phyloP scores from a whole-genome alignment of 164 flowering plant genomes.

The Malania oleifera region DNA sequence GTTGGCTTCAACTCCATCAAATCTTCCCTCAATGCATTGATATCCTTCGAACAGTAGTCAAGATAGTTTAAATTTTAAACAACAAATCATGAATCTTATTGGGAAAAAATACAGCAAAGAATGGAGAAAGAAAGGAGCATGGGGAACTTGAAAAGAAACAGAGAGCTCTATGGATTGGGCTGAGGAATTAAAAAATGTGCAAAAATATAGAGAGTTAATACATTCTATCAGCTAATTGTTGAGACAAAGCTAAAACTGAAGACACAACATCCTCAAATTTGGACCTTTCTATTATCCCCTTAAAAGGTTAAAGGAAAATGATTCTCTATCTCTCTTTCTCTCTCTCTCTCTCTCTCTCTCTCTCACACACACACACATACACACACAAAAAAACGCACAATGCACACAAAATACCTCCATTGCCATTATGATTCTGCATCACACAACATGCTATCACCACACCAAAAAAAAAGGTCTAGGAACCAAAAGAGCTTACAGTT shows the following conservation, averaged over 20 bases:
- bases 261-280: not conserved
- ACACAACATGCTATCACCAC: too few relatives aligned
- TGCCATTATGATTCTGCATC: too few relatives aligned
- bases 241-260: too few relatives aligned
- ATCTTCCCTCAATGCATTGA: constrained; percentile 74
- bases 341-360: too few relatives aligned
- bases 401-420: too few relatives aligned
- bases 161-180: not conserved
- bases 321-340: too few relatives aligned
- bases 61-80: not conserved
- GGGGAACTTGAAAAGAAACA: not conserved
- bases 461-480: too few relatives aligned
- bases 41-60: constrained; percentile 40
- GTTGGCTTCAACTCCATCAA: constrained; percentile 90
- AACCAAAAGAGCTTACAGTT: not conserved
- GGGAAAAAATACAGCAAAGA: too few relatives aligned
- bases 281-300: not conserved
- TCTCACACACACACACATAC: too few relatives aligned
- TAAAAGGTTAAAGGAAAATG: not conserved
- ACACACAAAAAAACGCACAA: too few relatives aligned
- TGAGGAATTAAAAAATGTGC: not conserved
- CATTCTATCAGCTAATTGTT: too few relatives aligned
- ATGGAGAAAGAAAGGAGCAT: too few relatives aligned
- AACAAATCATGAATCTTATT: not conserved
- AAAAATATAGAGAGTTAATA: not conserved